Conservation (phyloP, 176 grass and related monocot species). For the Carex parvula region DNA sequence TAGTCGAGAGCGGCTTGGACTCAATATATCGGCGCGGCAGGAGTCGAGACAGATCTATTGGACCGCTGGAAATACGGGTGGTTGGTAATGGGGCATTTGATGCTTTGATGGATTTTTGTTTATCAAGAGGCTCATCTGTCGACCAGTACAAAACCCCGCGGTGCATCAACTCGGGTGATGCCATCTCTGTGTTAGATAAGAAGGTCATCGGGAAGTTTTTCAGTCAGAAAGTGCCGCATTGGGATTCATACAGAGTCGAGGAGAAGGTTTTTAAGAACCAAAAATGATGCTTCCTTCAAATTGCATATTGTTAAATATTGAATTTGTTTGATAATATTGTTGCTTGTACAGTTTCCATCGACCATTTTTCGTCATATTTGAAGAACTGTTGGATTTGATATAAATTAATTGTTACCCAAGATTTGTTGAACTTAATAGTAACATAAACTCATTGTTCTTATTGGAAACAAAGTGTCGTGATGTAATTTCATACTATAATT, state of each 20-base stretch:
- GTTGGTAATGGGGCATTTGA: conserved; percentile 58
- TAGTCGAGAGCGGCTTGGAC: conserved; percentile 50
- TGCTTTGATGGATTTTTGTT: conserved; percentile 67
- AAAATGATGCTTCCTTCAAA: not conserved
- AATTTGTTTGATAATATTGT: not conserved
- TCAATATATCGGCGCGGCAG: conserved; percentile 57
- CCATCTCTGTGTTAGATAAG: conserved; percentile 42
- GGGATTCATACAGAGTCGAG: conserved; percentile 43
- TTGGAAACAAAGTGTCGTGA: not conserved
- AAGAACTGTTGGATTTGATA: not conserved
- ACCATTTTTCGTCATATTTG: not conserved
- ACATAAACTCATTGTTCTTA: not conserved
- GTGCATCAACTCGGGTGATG: conserved; percentile 57
- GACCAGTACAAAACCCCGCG: conserved; percentile 90
- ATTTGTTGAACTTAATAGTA: not conserved
- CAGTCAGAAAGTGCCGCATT: conserved; percentile 43
- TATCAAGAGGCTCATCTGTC: conserved; percentile 60
- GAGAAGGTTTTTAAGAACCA: not conserved
- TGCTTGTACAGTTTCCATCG: not conserved
- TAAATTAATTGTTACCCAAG: not conserved
- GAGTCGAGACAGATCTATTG: conserved; percentile 48
- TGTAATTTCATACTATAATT: no score
- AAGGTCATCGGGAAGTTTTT: conserved; percentile 48
- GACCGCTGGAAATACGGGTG: conserved; percentile 61
- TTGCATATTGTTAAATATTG: not conserved